Percentiles rank a stretch among this genome's conserved stretches.
phyloP scores from a whole-genome alignment of 768 basidiomycete genomes.

The Lactarius akahatsu region DNA sequence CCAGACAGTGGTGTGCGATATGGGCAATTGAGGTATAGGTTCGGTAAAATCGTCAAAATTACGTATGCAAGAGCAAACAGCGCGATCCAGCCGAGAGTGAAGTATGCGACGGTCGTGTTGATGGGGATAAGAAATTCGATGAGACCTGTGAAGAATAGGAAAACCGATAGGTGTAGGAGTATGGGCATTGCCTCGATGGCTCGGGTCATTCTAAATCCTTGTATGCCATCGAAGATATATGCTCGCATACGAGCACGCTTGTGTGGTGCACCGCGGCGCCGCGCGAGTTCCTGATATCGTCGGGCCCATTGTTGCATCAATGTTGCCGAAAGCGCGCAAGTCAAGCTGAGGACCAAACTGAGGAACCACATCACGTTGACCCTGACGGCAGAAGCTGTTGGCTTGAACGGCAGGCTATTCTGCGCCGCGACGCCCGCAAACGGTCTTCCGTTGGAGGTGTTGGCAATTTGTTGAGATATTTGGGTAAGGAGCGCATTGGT shows the following conservation, averaged over 20 bases:
- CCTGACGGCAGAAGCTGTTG: slow-evolving; percentile 12
- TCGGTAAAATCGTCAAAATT: slow-evolving; percentile 1
- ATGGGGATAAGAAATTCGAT: slow-evolving; percentile 21
- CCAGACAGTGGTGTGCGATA: not conserved
- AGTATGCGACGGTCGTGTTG: slow-evolving; percentile 14
- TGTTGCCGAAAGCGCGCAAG: slow-evolving; percentile 1
- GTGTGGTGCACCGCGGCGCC: not conserved
- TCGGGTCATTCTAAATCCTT: not conserved
- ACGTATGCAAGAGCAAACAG: not conserved
- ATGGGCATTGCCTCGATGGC: too few species aligned
- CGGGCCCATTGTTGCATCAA: slow-evolving; percentile 3
- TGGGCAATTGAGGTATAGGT: not conserved
- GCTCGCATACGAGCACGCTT: not conserved
- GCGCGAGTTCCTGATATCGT: not conserved
- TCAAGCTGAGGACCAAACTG: slow-evolving; percentile 18
- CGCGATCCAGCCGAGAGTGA: slow-evolving; percentile 6
- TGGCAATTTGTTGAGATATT: slow-evolving; percentile 18
- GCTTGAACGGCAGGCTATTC: not conserved
- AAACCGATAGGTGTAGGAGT: slow-evolving; percentile 11
- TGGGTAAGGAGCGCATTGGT: slow-evolving; percentile 7
- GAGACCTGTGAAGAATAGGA: slow-evolving; percentile 21
- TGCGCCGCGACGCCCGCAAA: not conserved
- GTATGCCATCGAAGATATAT: not conserved
- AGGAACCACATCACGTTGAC: slow-evolving; percentile 18
- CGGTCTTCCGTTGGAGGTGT: not conserved